Evolutionary conservation across 2,329 filamentous ascomycete genomes (phyloP).

Genomic region (Colletotrichum limetticola): DNA sequence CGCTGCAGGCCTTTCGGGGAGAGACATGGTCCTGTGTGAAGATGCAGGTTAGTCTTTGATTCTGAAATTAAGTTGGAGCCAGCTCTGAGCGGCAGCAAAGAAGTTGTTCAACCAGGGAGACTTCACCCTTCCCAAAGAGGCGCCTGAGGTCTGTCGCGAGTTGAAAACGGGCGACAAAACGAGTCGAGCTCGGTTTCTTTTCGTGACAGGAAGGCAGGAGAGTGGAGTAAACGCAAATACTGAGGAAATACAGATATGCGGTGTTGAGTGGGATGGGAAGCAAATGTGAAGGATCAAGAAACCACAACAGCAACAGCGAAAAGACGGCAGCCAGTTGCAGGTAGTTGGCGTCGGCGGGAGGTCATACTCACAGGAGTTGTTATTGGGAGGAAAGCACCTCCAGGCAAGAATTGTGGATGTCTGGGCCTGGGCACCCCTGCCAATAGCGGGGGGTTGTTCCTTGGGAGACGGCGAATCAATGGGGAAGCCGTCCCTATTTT

Average conservation of each 20-base stretch:
- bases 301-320: constrained; percentile 17
- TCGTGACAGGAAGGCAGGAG: not conserved
- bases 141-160: constrained; percentile 25
- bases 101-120: constrained; percentile 8
- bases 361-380: constrained; percentile 36
- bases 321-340: constrained; percentile 22
- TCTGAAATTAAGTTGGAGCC: not conserved
- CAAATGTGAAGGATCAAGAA: constrained; percentile 2
- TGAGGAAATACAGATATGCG: constrained; percentile 1
- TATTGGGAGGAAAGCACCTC: constrained; percentile 33
- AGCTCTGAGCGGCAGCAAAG: not conserved
- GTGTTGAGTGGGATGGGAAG: not conserved
- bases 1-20: constrained; percentile 72
- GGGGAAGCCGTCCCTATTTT: constrained; percentile 22
- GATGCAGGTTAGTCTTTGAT: constrained; percentile 23
- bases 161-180: constrained; percentile 15
- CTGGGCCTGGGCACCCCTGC: constrained; percentile 32
- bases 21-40: constrained; percentile 64
- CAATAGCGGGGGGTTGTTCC: constrained; percentile 34
- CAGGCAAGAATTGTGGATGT: constrained; percentile 35
- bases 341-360: constrained; percentile 19
- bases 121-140: constrained; percentile 36
- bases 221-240: not conserved
- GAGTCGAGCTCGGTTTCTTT: constrained; percentile 7
- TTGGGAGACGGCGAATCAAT: constrained; percentile 36